Conservation (phyloP, 192 early-diverging fungal genomes). For the Chytriomyces sp. region DNA sequence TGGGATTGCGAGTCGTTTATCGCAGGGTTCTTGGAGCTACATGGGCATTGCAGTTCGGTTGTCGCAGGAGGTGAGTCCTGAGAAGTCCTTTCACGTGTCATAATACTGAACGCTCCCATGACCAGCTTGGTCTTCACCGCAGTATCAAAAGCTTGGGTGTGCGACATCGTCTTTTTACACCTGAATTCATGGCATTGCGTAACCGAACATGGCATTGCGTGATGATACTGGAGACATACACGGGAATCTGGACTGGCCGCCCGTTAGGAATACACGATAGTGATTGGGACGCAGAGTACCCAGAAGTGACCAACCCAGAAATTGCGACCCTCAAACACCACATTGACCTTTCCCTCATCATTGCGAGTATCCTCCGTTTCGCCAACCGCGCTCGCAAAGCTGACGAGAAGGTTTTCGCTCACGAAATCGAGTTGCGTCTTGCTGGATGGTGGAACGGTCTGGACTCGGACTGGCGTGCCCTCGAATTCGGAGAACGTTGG, state of each 20-base stretch:
- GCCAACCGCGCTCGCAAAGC: constrained; percentile 14
- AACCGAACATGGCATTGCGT: constrained; percentile 17
- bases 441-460: constrained; percentile 1
- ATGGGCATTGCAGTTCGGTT: constrained; percentile 12
- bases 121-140: constrained; percentile 10
- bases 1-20: neutral
- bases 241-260: constrained; percentile 13
- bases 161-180: neutral
- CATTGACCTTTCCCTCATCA: constrained; percentile 10
- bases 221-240: constrained; percentile 18
- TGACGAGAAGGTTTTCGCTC: neutral
- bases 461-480: constrained; percentile 2
- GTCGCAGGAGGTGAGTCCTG: constrained; percentile 9
- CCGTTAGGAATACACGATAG: constrained; percentile 6
- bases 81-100: neutral
- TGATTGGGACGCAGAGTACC: constrained; percentile 20
- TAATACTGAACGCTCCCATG: neutral
- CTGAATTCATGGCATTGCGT: neutral
- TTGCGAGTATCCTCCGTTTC: constrained; percentile 9
- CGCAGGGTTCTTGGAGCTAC: neutral
- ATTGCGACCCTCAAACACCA: constrained; percentile 4
- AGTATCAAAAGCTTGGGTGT: neutral
- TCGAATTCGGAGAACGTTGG: neutral
- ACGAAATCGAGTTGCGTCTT: constrained; percentile 1
- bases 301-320: neutral